Evolutionary conservation across 2,329 filamentous ascomycete genomes (phyloP), one percentile per base, ranked within the genome.

Genomic region (Apiospora hydei): DNA sequence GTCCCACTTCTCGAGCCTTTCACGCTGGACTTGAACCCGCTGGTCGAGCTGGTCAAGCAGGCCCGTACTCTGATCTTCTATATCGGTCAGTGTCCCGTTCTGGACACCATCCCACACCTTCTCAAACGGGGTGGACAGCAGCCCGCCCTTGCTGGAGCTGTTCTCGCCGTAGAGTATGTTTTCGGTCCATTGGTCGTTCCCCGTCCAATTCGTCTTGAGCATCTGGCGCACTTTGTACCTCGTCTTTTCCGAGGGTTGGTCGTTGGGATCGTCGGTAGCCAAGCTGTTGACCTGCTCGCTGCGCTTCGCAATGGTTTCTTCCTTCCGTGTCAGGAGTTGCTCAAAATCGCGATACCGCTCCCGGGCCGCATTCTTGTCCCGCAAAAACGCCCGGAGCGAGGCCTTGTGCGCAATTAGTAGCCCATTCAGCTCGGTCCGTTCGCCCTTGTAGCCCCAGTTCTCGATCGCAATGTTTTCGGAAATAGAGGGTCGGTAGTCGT

Each of bases 131-230:
- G 87, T 87, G 2, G 87, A 87, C 18, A 97, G 80, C n/a, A 96
- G 84, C 0, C 85, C 87, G 73, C 93, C 92, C 44, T 85, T 88
- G 38, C 84, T 84, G 2, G 85, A 82, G 10, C 84, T 84, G 26
- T 85, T 84, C 66, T 94, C 91, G 1, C 93, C 93, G 69, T 91
- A 86, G 0, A 96, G 80, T 26, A 98, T 83, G 2, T 89, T 86
- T 67, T 94, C 88, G 76, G 94, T 87, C 92, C 94, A 96, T 71
- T 89, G 88, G 72, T 92, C 89, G 77, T 92, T 90, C 1, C 94
- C 95, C 18, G 93, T 86, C 95, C 95, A 98, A 75, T 94, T 94
- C 73, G 91, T 90, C 47, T 88, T 86, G 43, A 95, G 83, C 2
- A 88, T 86, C 57, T 88, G 88, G 76, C 91, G 87, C 71, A 94